Evolutionary conservation across 345 rosid genomes (phyloP), one percentile per base, ranked within the genome.

Genomic region (Eucalyptus sp.): DNA sequence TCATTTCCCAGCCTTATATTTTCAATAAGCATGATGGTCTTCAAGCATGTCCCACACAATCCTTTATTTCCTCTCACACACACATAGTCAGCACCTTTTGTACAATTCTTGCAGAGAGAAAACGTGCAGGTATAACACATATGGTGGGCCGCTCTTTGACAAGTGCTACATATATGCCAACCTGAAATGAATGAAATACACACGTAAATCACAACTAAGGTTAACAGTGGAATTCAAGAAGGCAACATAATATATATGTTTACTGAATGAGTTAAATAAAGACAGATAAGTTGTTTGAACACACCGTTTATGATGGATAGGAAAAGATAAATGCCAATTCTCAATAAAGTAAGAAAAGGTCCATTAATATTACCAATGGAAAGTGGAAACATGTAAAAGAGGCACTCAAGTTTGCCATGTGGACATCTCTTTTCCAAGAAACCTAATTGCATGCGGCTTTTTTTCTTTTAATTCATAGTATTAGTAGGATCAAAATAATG

Each of bases 51-150:
- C 90, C 98, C 97, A 88, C 99, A 98, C 92, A 98, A 93, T 89
- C 99, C 99, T 93, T 95, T 96, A 91, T 92, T 95, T 86, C 94
- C 96, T 95, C 99, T 93, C 58, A 96, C 94, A 89, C 94, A 92
- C 80, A 94, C 94, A 48, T 93, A 97, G 94, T 98, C 99, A 86
- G 99, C 98, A 92, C 89, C 97, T 93, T 93, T 96, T 58, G 94
- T 95, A 92, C 99, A 98, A 89, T 94, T 95, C 92, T 97, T 98
- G 95, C 99, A 98, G 91, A 94, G 91, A 86, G 99, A 97, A 95
- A 94, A 98, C 6, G 99, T 94, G 92, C 99, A 98, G 20, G 99
- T 98, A 91, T 98, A 98, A 93, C 99, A 98, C 98, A 96, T 93
- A 91, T 93, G 95, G 94, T 94, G 90, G 24, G 99, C 95, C 90